These are phyloP conservation scores for Bauhinia variegata DNA, from an alignment of 306 rosid genomes.

Conservation along the genomic window DNA sequence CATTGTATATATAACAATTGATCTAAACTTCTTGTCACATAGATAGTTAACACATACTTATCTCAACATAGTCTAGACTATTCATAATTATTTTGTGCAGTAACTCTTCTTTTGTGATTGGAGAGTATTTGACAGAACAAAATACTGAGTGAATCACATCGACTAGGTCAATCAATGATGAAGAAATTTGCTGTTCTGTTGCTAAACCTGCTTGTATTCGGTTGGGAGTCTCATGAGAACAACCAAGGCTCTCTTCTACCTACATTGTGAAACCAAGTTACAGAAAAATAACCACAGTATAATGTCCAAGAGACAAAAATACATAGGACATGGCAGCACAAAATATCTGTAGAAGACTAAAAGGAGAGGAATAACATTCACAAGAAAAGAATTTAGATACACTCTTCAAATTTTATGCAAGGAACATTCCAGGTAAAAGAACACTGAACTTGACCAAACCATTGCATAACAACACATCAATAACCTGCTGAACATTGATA, in stretches of 20 bases:
- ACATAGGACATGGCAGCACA: too few species aligned
- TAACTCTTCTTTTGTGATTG: conserved; percentile 76
- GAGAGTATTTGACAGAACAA: conserved; percentile 43
- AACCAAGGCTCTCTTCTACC: conserved; percentile 31
- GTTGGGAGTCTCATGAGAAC: too few species aligned
- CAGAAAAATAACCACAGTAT: too few species aligned
- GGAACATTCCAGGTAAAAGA: too few species aligned
- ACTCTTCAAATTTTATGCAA: too few species aligned
- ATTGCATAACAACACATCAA: too few species aligned
- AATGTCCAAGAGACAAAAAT: background rate
- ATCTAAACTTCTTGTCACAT: conserved; percentile 22
- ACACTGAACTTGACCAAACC: too few species aligned
- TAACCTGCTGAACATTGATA: too few species aligned
- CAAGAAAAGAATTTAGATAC: too few species aligned
- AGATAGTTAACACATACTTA: conserved; percentile 53
- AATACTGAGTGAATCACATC: conserved; percentile 37
- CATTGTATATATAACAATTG: conserved; percentile 26
- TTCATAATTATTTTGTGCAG: conserved; percentile 67
- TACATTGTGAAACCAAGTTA: background rate
- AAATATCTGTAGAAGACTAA: too few species aligned
- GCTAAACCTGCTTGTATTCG: conserved; percentile 16
- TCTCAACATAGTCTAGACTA: conserved; percentile 56
- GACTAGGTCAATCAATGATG: conserved; percentile 40
- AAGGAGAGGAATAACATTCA: too few species aligned
- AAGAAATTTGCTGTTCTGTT: conserved; percentile 12